Conservation (phyloP, 2,329 filamentous ascomycete species). For the Diplodia scrobiculata region DNA sequence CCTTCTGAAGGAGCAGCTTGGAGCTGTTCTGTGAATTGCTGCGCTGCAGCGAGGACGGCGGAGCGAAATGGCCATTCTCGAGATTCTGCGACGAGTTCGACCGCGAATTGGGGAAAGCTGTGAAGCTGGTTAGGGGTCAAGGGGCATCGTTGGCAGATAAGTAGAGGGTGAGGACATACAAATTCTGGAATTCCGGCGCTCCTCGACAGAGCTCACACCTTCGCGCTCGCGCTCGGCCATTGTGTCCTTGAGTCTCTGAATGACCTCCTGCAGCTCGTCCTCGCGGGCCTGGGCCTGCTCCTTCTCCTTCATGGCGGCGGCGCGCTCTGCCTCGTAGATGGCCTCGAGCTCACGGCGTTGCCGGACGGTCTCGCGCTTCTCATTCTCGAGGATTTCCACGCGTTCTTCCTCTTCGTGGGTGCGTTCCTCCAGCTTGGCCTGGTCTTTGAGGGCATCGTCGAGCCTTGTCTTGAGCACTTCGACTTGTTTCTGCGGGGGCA, state of each 20-base stretch:
- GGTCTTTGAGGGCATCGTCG: slow-evolving; percentile 81
- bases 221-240: slow-evolving; percentile 71
- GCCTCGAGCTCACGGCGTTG: slow-evolving; percentile 89
- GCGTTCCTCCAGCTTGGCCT: slow-evolving; percentile 82
- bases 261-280: slow-evolving; percentile 86
- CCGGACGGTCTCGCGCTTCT: slow-evolving; percentile 79
- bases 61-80: slow-evolving; percentile 80
- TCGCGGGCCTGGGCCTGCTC: slow-evolving; percentile 82
- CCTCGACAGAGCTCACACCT: slow-evolving; percentile 48
- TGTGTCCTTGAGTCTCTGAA: slow-evolving; percentile 88
- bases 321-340: slow-evolving; percentile 88
- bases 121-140: slow-evolving; percentile 23
- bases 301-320: slow-evolving; percentile 85
- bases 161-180: slow-evolving; percentile 5
- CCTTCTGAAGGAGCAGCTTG: slow-evolving; percentile 88
- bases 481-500: slow-evolving; percentile 69
- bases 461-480: slow-evolving; percentile 82
- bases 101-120: slow-evolving; percentile 43
- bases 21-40: slow-evolving; percentile 89
- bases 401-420: slow-evolving; percentile 84
- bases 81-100: slow-evolving; percentile 63
- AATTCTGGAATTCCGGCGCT: slow-evolving; percentile 26
- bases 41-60: slow-evolving; percentile 77
- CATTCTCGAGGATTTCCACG: slow-evolving; percentile 76
- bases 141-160: neutral